phyloP scores from a whole-genome alignment of 176 grass and related monocot species.

The Bromus sterilis region DNA sequence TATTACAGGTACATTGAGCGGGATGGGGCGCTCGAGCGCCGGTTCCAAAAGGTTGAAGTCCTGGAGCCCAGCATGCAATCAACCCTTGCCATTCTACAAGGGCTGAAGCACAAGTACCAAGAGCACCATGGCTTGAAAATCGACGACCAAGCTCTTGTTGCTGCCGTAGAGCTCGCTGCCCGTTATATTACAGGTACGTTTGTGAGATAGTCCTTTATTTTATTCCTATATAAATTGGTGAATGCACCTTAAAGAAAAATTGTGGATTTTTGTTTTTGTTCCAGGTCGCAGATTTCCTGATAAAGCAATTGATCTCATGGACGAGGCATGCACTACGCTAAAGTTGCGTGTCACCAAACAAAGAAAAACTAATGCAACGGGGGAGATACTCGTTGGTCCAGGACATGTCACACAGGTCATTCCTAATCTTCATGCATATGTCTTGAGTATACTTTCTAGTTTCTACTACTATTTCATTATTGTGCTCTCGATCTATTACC shows the following conservation, averaged over 20 bases:
- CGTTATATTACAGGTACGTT: background rate
- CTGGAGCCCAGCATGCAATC: background rate
- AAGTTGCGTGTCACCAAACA: background rate
- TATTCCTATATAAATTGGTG: background rate
- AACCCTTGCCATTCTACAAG: background rate
- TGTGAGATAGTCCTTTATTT: background rate
- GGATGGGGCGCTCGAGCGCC: background rate
- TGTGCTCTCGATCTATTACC: background rate
- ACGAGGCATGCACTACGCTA: background rate
- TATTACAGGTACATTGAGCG: background rate
- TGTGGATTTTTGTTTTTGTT: background rate
- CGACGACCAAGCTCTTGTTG: background rate
- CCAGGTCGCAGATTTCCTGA: background rate
- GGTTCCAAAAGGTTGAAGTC: background rate
- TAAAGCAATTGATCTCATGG: background rate
- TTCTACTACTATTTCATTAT: too few species aligned
- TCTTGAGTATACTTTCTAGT: too few species aligned
- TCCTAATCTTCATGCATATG: background rate
- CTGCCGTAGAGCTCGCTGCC: background rate
- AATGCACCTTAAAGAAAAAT: background rate
- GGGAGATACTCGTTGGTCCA: background rate
- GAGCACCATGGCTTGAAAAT: background rate
- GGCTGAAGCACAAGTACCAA: background rate
- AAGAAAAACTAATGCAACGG: background rate
- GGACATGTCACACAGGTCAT: background rate